Conservation (phyloP, 352 stramenopile species). For the Globisporangium emineosum region DNA sequence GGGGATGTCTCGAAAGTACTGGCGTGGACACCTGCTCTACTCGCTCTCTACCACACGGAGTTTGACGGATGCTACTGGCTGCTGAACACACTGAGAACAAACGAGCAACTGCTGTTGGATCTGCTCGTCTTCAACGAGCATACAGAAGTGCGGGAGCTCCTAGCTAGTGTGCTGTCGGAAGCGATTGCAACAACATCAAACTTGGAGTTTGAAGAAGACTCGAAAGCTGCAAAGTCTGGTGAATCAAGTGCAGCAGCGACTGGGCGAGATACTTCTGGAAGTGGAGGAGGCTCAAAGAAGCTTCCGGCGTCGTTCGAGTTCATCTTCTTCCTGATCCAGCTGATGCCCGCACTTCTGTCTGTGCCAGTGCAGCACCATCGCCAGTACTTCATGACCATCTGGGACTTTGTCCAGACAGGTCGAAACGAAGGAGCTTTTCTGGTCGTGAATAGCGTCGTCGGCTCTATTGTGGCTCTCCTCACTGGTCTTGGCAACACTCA, state of each 20-base stretch:
- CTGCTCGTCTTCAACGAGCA: constrained; percentile 71
- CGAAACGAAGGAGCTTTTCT: constrained; percentile 81
- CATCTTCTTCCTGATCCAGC: constrained; percentile 70
- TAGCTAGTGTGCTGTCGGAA: constrained; percentile 61
- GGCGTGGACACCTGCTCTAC: constrained; percentile 69
- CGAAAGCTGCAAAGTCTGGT: constrained; percentile 3
- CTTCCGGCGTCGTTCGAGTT: constrained; percentile 81
- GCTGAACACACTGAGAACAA: constrained; percentile 49
- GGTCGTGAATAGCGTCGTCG: constrained; percentile 79
- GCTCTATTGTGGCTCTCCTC: constrained; percentile 64
- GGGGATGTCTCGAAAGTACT: constrained; percentile 67
- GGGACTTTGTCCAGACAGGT: constrained; percentile 76
- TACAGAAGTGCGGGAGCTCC: constrained; percentile 64
- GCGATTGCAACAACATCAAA: constrained; percentile 65
- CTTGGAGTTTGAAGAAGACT: constrained; percentile 43
- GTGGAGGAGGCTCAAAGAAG: constrained; percentile 25
- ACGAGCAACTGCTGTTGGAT: constrained; percentile 69
- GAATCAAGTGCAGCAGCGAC: background rate
- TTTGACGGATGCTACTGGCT: constrained; percentile 70
- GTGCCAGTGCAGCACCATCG: constrained; percentile 66
- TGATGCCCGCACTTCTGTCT: constrained; percentile 72
- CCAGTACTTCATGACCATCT: constrained; percentile 74
- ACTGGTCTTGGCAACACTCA: constrained; percentile 57
- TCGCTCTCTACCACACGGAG: constrained; percentile 72
- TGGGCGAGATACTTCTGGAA: background rate